Base-by-base conservation (phyloP, 768 basidiomycete species). In the Multifurca ochricompacta region DNA sequence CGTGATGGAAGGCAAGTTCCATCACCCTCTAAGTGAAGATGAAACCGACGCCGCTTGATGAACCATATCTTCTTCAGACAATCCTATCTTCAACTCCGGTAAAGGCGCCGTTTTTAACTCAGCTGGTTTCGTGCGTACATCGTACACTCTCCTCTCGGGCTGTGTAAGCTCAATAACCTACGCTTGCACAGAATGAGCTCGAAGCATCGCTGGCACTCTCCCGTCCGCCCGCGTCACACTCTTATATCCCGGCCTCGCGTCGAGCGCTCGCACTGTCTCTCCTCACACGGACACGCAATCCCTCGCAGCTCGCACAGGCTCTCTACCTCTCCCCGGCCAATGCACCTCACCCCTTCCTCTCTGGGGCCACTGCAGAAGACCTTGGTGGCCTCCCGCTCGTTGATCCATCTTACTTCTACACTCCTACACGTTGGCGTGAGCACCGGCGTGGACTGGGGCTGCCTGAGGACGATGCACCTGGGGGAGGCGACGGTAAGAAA, bases 41-140 rank as follows among this genome's bases (percentile, higher is more conserved):
- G 23, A 31, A 7, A 6, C 46, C 9, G 3, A 19, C n/a, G 6
- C 35, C n/a, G n/a, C 19, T n/a, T 35, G 25, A 34, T 21, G 28
- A 5, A 9, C 27, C 9, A 19, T 25, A 39, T 23, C 9, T 19
- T 18, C 9, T 44, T n/a, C 48, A 90, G 88, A 91, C 62, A 79
- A 76, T 56, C 82, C 85, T 7, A 68, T 91, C 16, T 91, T 91
- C 71, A 91, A 91, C 61, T 70, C 82, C 27, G 87, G 79, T 18
- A 86, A 84, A 62, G 89, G 90, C 3, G 84, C 89, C 8, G 88
- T 91, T 16, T 91, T 89, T 71, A 91, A 91, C 60, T 70, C 77
- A 10, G 87, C 72, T 8, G 88, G 89, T 41, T 88, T 89, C 75
- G 87, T 87, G 51, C 43, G 67, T 21, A 2, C 40, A n/a, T 19